phyloP scores from a whole-genome alignment of 2,329 filamentous ascomycete genomes.

The Fusarium oligoseptatum region DNA sequence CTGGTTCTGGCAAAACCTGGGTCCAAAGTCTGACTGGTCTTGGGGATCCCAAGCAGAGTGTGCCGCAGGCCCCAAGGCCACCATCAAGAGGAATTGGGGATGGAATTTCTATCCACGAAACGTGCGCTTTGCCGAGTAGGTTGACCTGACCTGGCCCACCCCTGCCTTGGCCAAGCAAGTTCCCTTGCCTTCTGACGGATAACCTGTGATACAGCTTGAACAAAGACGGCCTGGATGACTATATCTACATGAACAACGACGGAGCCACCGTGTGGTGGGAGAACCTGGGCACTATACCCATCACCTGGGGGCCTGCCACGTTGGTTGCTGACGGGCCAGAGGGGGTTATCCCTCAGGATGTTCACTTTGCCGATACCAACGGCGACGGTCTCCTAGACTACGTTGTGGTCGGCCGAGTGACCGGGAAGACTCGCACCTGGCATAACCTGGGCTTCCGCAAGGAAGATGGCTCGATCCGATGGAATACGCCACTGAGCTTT shows the following conservation, averaged over 20 bases:
- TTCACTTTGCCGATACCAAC: neutral
- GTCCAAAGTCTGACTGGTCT: neutral
- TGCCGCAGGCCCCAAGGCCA: constrained; percentile 2
- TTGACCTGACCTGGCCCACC: neutral
- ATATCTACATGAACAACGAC: neutral
- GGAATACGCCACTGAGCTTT: neutral
- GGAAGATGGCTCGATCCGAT: neutral
- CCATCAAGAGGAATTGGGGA: constrained; percentile 8
- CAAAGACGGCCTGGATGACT: neutral
- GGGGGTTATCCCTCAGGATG: neutral
- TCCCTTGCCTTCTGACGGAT: neutral
- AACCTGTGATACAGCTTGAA: neutral
- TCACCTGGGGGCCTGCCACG: neutral
- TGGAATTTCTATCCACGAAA: constrained; percentile 9
- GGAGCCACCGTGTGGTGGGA: neutral
- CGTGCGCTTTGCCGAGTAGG: constrained; percentile 21
- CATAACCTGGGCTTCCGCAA: neutral
- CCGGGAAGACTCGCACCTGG: neutral
- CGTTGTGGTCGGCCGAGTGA: neutral
- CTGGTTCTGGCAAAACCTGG: neutral
- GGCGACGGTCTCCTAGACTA: neutral
- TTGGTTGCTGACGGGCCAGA: neutral
- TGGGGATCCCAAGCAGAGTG: neutral
- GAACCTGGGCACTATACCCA: neutral
- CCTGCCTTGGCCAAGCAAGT: neutral